A percentile compares a stretch with the other conserved stretches of the same genome.
These are phyloP conservation scores for Dactylellina drechsleri DNA, from an alignment of 2,329 filamentous ascomycete genomes.

Conservation along the genomic window DNA sequence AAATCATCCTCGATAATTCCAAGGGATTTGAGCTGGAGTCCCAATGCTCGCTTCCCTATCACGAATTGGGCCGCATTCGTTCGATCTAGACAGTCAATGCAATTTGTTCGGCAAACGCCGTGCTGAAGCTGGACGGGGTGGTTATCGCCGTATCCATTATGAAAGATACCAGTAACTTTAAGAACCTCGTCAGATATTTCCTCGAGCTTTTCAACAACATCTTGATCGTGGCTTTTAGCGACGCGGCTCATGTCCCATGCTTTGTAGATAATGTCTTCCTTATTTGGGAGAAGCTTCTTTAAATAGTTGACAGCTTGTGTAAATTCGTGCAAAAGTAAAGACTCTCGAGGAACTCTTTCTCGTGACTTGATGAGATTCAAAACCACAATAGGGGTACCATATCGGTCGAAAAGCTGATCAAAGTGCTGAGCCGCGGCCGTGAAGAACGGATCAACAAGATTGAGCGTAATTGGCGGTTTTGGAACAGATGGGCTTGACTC, in stretches of 20 bases:
- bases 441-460: constrained; percentile 96
- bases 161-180: constrained; percentile 88
- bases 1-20: constrained; percentile 82
- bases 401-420: constrained; percentile 90
- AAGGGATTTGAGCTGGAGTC: constrained; percentile 88
- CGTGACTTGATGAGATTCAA: constrained; percentile 90
- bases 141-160: constrained; percentile 80
- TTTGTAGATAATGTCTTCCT: constrained; percentile 89
- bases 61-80: constrained; percentile 99
- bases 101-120: constrained; percentile 92
- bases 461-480: constrained; percentile 87
- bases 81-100: constrained; percentile 95
- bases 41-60: constrained; percentile 91
- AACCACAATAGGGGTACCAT: constrained; percentile 90
- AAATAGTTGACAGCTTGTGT: constrained; percentile 88
- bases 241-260: constrained; percentile 99
- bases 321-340: constrained; percentile 87
- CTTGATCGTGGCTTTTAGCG: constrained; percentile 88
- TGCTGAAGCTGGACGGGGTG: constrained; percentile 80
- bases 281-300: constrained; percentile 87
- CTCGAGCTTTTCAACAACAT: constrained; percentile 93
- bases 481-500: constrained; percentile 94
- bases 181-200: constrained; percentile 88
- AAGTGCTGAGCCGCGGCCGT: constrained; percentile 92
- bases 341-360: constrained; percentile 88